Evolutionary conservation across 73 alveolate species (phyloP), one percentile per base, ranked within the genome.

Genomic region (Paramecium pentaurelia): DNA sequence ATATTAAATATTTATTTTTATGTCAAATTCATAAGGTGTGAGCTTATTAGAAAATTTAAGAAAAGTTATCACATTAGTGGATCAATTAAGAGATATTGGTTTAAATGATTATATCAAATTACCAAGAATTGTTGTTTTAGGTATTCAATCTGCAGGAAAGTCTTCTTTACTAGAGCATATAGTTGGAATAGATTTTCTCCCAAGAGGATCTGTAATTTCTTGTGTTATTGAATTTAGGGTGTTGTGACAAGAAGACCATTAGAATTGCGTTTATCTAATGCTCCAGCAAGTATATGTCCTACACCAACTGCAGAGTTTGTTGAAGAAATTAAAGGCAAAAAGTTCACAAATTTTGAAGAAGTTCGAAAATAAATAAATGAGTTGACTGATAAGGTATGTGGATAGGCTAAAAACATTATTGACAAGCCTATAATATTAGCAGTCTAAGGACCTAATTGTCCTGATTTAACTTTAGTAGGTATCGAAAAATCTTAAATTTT

Each of bases 171-270:
- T 97, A 60, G 99, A 97, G 80, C 93, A 96, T 47, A 95, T 97
- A 83, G 97, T 96, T 10, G 97, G 97, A 18, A 80, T 95, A 34
- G 98, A 96, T 77, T 92, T 97, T 60, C 70, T 97, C 36, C 99
- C 99, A 1, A 40, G 98, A 88, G 99, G 99, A 51, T 73, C 95
- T 77, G 97, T 88, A 88, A 51, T 60, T 20, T 12, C 12, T 86
- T 8, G 18, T 14, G 0, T 64, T 16, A 16, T n/a, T 18, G 12
- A 45, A 44, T 86, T 28, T 92, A 94, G 88, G 98, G 98, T 8
- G 96, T 93, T 37, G 97, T 94, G 12, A 97, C 99, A 30, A 88
- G 98, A 58, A 38, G 99, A 34, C 99, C 99, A 30, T 90, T 97
- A 68, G 99, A 95, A 84, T 93, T 97, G 22, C 88, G 96, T 51